Conservation (phyloP, 805 yeast species). For the Kregervanrija fluxuum region DNA sequence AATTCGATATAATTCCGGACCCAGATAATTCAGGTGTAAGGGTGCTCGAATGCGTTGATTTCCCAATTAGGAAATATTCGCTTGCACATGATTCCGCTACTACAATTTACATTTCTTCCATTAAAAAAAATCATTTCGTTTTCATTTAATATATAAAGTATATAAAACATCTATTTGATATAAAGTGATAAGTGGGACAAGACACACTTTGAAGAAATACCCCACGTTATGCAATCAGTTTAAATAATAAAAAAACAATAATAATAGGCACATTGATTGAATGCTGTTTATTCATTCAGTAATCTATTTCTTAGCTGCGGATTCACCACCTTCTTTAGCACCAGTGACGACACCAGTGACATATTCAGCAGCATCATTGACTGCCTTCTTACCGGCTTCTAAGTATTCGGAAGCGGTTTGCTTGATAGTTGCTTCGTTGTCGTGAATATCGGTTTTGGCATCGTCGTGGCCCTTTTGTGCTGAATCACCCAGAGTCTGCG, state of each 20-base stretch:
- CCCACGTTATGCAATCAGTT: not conserved
- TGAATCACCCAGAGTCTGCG: constrained; percentile 50
- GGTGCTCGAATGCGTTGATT: not conserved
- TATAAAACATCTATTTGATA: too few relatives aligned
- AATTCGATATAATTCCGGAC: too few relatives aligned
- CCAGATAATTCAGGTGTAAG: too few relatives aligned
- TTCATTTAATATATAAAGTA: not conserved
- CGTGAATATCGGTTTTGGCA: constrained; percentile 26
- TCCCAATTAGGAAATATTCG: constrained; percentile 1
- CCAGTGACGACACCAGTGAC: constrained; percentile 59
- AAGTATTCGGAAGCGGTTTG: constrained; percentile 41
- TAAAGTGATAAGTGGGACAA: too few relatives aligned
- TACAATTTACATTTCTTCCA: not conserved
- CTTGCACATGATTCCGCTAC: not conserved
- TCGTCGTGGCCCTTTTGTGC: constrained; percentile 39
- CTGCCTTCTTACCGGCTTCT: constrained; percentile 42
- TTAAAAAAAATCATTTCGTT: not conserved
- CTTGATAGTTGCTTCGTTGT: constrained; percentile 22
- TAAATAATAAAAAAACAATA: too few relatives aligned
- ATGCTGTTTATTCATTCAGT: not conserved
- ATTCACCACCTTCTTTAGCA: constrained; percentile 33
- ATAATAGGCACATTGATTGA: too few relatives aligned
- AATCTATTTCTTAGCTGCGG: constrained; percentile 15
- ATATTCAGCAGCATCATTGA: constrained; percentile 43
- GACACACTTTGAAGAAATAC: too few relatives aligned